phyloP scores from a whole-genome alignment of 1,139 yeast species.

The Pichia sp. region DNA sequence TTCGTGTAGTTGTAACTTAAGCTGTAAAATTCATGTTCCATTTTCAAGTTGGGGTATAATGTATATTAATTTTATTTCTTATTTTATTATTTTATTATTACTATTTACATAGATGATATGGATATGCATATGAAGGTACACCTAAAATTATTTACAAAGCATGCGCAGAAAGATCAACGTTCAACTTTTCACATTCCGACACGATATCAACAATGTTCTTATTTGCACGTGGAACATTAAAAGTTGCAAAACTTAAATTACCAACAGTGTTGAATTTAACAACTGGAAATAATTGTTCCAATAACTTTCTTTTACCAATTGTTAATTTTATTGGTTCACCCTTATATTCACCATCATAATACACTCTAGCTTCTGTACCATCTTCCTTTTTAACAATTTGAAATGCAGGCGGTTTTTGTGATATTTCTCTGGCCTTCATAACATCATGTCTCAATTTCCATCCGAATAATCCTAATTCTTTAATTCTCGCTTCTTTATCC shows the following conservation, averaged over 20 bases:
- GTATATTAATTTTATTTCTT: too few relatives aligned
- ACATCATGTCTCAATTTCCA: conserved; percentile 83
- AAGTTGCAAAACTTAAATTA: conserved; percentile 40
- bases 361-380: conserved; percentile 41
- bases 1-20: too few relatives aligned
- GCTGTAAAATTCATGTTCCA: too few relatives aligned
- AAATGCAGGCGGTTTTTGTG: conserved; percentile 24
- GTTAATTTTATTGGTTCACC: conserved; percentile 44
- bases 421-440: conserved; percentile 34
- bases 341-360: conserved; percentile 40
- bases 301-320: conserved; percentile 59
- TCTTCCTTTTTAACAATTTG: conserved; percentile 28
- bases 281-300: conserved; percentile 47
- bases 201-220: conserved; percentile 41
- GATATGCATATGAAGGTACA: too few relatives aligned
- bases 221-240: conserved; percentile 37
- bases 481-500: conserved; percentile 81
- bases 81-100: too few relatives aligned
- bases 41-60: too few relatives aligned
- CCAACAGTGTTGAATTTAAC: conserved; percentile 42
- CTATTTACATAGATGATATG: neutral
- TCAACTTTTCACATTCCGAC: conserved; percentile 29
- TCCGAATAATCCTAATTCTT: conserved; percentile 87
- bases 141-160: conserved; percentile 14
- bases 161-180: conserved; percentile 36